Evolutionary conservation across 192 early-diverging fungal genomes (phyloP).

Genomic region (Coemansia guatemalensis): DNA sequence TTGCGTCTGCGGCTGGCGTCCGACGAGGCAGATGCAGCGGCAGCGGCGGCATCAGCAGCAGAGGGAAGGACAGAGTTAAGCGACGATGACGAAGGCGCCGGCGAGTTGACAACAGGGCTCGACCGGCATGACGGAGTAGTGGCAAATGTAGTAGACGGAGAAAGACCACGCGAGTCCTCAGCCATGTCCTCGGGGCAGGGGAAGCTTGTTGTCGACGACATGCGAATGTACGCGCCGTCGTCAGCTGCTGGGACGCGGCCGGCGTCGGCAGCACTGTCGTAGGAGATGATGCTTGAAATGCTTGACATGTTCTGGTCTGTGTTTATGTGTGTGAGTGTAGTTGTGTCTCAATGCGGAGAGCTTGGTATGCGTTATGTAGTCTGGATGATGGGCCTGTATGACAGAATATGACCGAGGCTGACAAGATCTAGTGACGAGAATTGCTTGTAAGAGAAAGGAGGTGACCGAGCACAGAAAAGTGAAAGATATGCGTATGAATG

Average conservation of each 20-base stretch:
- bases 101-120: constrained; percentile 13
- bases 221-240: constrained; percentile 23
- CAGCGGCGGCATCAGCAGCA: constrained; percentile 24
- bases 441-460: background rate
- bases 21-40: constrained; percentile 23
- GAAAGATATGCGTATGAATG: constrained; percentile 2
- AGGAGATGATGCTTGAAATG: constrained; percentile 49
- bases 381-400: background rate
- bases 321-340: constrained; percentile 8
- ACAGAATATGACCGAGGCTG: background rate
- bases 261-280: constrained; percentile 22
- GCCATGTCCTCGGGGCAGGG: constrained; percentile 13
- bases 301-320: constrained; percentile 29
- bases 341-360: constrained; percentile 4
- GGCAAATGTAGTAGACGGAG: constrained; percentile 2
- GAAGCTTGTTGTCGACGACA: constrained; percentile 36
- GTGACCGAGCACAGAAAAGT: background rate
- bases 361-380: background rate
- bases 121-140: constrained; percentile 18
- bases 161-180: background rate
- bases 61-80: constrained; percentile 23
- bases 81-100: constrained; percentile 17
- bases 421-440: background rate
- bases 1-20: constrained; percentile 49
- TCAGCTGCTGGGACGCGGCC: constrained; percentile 8